Base-by-base conservation (phyloP, 2,329 filamentous ascomycete species). In the Colletotrichum kahawae region DNA sequence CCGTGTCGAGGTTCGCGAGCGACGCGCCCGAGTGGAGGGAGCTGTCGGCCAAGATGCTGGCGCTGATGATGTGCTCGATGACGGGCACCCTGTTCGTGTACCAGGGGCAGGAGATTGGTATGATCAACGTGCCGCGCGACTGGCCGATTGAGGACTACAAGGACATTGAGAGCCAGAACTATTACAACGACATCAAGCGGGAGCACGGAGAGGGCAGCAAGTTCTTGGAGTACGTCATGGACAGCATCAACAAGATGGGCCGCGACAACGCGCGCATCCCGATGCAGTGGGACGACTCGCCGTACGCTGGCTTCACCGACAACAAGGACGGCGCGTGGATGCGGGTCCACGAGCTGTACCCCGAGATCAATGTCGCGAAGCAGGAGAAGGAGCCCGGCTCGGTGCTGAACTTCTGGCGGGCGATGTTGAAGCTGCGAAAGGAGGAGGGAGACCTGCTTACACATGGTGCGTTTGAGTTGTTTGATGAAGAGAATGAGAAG, bases 241-340 rank as follows among this genome's bases (percentile, higher is more conserved):
- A 85, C 10, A 85, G 90, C 51, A 84, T 94, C 67, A 89, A 92
- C 77, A 86, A 88, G 74, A 88, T 93, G 34, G 92, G 89, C 7
- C 86, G 92, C 36, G 93, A 95, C 80, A 91, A 95, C 79, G 88
- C 92, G 10, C 87, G 93, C n/a, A 88, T 91, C 5, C 93, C 93
- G 1, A 91, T 95, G 85, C 92, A 93, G 77, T 95, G 93, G 93
- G 87, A 87, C 70, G 85, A 81, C 1, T 83, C 84, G 0, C 81
- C 85, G 1, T 87, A 92, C 77, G 91, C 90, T 1, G 93, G 93
- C 2, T 94, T 94, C 84, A 92, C 91, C 8, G 82, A 84, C 70
- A 77, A 84, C 0, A 71, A 63, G 21, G 29, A 65, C 4, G 79
- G 77, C 10, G 78, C 79, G 34, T 94, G 92, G 92, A 93, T 93